These are phyloP conservation scores for Talaromyces trachyspermus DNA, from an alignment of 495 filamentous ascomycete species.

Conservation along the genomic window DNA sequence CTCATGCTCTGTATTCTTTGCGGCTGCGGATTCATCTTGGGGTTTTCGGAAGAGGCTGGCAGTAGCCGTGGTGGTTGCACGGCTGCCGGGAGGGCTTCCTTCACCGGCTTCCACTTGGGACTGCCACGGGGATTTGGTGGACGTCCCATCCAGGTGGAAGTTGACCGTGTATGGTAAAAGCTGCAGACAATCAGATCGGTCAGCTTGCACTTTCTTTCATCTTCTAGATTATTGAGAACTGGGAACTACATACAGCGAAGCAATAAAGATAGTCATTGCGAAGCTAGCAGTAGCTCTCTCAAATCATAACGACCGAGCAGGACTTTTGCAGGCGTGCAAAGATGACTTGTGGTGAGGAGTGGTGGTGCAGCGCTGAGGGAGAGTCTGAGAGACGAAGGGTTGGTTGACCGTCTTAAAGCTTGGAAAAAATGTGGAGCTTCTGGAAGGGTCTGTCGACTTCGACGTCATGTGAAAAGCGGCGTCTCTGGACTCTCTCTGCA, in stretches of 20 bases:
- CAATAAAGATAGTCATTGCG: slow-evolving; percentile 76
- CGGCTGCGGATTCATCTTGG: slow-evolving; percentile 35
- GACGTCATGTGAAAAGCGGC: slow-evolving; percentile 10
- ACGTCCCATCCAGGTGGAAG: slow-evolving; percentile 44
- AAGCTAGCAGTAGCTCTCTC: too few relatives aligned
- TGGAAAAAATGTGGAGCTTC: slow-evolving; percentile 15
- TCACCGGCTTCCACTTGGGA: slow-evolving; percentile 19
- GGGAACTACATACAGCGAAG: slow-evolving; percentile 58
- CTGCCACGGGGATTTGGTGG: slow-evolving; percentile 14
- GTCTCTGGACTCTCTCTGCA: too few relatives aligned
- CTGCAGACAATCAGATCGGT: slow-evolving; percentile 39
- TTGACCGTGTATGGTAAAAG: slow-evolving; percentile 85
- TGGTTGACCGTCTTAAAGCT: too few relatives aligned
- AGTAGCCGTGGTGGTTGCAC: slow-evolving; percentile 18
- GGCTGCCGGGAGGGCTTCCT: slow-evolving; percentile 11
- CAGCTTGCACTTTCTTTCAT: too few relatives aligned
- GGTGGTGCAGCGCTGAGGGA: too few relatives aligned
- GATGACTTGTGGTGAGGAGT: too few relatives aligned
- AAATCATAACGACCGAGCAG: too few relatives aligned
- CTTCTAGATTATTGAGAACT: slow-evolving; percentile 1
- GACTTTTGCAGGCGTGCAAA: too few relatives aligned
- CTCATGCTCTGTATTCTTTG: slow-evolving; percentile 41
- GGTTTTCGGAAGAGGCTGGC: slow-evolving; percentile 33
- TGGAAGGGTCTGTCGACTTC: slow-evolving; percentile 4
- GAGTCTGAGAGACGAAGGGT: too few relatives aligned